These are phyloP conservation scores for Ganoderma sinense DNA, from an alignment of 1,284 basidiomycete genomes.

Conservation along the genomic window DNA sequence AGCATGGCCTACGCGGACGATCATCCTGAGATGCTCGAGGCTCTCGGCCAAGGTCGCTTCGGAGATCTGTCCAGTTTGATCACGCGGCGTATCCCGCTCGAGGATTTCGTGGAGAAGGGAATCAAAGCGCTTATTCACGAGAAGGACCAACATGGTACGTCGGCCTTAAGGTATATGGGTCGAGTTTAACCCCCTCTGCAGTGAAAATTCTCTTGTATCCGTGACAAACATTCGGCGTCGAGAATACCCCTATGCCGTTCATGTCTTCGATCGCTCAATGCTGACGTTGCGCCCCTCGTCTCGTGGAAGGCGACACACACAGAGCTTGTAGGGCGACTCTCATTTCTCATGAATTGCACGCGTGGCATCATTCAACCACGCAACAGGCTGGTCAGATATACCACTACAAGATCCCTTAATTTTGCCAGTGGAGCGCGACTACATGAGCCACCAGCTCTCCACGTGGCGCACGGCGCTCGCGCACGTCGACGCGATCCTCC, in stretches of 20 bases:
- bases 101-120: slow-evolving; percentile 42
- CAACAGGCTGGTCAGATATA: not conserved
- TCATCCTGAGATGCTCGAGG: slow-evolving; percentile 37
- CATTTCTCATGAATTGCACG: not conserved
- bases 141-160: slow-evolving; percentile 41
- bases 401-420: not conserved
- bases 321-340: not conserved
- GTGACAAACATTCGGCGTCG: no score
- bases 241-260: no score
- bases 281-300: not conserved
- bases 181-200: not conserved
- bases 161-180: no score
- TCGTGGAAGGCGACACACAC: not conserved
- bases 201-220: slow-evolving; percentile 12
- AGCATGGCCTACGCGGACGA: slow-evolving; percentile 33
- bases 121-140: slow-evolving; percentile 42
- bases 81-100: slow-evolving; percentile 39
- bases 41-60: slow-evolving; percentile 38
- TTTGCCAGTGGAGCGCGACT: slow-evolving; percentile 32
- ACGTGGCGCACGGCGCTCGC: slow-evolving; percentile 33
- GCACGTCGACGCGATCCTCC: slow-evolving; percentile 44
- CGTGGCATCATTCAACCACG: no score
- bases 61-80: slow-evolving; percentile 37
- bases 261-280: not conserved
- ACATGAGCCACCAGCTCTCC: slow-evolving; percentile 34